These are phyloP conservation scores for Alternaria postmessia DNA, from an alignment of 2,329 filamentous ascomycete genomes.

Conservation along the genomic window DNA sequence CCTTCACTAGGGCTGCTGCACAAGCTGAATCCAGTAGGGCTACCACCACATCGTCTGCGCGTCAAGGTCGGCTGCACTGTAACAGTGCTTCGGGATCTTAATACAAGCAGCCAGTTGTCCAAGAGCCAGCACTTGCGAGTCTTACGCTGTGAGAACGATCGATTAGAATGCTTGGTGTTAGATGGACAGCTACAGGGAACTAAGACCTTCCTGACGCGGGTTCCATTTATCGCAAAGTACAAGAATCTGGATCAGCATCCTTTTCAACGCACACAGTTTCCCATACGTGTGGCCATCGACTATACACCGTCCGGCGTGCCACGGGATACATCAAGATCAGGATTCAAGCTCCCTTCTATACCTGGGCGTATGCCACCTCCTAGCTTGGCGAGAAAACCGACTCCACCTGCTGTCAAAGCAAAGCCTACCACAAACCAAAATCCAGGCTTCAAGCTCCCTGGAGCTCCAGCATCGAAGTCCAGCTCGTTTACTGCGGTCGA, in stretches of 20 bases:
- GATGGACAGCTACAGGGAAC: conserved; percentile 47
- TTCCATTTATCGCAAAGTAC: conserved; percentile 40
- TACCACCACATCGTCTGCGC: conserved; percentile 47
- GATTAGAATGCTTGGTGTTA: conserved; percentile 44
- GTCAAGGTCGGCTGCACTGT: conserved; percentile 47
- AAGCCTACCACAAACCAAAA: conserved; percentile 17
- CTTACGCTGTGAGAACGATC: conserved; percentile 36
- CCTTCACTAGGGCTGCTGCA: conserved; percentile 39
- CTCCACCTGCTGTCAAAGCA: background rate
- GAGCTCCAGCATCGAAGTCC: conserved; percentile 34
- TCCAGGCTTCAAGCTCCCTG: conserved; percentile 37
- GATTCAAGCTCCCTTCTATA: conserved; percentile 34
- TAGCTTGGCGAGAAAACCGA: conserved; percentile 16
- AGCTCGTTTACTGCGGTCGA: background rate
- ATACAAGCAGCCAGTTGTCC: conserved; percentile 41
- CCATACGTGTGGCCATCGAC: conserved; percentile 40
- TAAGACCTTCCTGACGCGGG: conserved; percentile 40
- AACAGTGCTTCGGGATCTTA: conserved; percentile 37
- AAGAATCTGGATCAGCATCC: conserved; percentile 37
- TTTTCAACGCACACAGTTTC: conserved; percentile 44
- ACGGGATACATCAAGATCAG: conserved; percentile 19
- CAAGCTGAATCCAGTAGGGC: conserved; percentile 41
- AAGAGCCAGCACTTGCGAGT: conserved; percentile 45
- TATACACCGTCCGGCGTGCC: conserved; percentile 3
- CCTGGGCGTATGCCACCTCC: conserved; percentile 16